Conservation (phyloP, 257 asterid species). For the Nyctanthes arbortristis region DNA sequence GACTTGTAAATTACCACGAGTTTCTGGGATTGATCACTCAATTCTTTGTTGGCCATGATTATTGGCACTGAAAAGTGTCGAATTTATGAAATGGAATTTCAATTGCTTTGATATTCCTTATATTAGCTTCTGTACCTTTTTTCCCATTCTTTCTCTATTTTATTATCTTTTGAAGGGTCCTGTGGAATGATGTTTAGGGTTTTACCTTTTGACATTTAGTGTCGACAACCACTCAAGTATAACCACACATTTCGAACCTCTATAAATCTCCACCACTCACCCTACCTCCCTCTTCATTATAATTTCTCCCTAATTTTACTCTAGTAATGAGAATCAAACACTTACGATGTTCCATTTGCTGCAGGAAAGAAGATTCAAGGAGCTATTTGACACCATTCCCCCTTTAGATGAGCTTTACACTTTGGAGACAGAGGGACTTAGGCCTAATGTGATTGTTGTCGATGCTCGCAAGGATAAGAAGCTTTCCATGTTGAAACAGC, state of each 20-base stretch:
- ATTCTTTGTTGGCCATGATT: not conserved
- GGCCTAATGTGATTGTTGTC: slow-evolving; percentile 79
- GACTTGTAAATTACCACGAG: not conserved
- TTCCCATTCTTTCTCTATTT: not conserved
- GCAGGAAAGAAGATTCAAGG: slow-evolving; percentile 96
- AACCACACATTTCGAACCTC: too few species aligned
- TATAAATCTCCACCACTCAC: too few species aligned
- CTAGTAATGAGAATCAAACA: too few species aligned
- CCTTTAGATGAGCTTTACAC: slow-evolving; percentile 75
- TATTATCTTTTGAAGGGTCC: not conserved
- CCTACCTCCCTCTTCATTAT: too few species aligned
- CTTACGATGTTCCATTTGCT: slow-evolving; percentile 34
- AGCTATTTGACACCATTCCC: slow-evolving; percentile 77
- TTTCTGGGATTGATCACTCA: not conserved
- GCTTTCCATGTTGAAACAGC: slow-evolving; percentile 91
- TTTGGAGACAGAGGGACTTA: slow-evolving; percentile 76
- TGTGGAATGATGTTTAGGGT: not conserved
- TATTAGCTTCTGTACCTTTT: not conserved
- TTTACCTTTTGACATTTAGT: slow-evolving; percentile 8
- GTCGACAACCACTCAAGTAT: too few species aligned
- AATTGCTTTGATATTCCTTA: not conserved
- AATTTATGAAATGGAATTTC: not conserved
- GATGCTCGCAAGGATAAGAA: slow-evolving; percentile 85
- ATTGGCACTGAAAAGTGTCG: not conserved
- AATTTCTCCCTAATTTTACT: too few species aligned